A percentile compares a stretch with the other conserved stretches of the same genome.
These are phyloP conservation scores for Diplodia intermedia DNA, from an alignment of 2,329 filamentous ascomycete genomes.

Conservation along the genomic window DNA sequence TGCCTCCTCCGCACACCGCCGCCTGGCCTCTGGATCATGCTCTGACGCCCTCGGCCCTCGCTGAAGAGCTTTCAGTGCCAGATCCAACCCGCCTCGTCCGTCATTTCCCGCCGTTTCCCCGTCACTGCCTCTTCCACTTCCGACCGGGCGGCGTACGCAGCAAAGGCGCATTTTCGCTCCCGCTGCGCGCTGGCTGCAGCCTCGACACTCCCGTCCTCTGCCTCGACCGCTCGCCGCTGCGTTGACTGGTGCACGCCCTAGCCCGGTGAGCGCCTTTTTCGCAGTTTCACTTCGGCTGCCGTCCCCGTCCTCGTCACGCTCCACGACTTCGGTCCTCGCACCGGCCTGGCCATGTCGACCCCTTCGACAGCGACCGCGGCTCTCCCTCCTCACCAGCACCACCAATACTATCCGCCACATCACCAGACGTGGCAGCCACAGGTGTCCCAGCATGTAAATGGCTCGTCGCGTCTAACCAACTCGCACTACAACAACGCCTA, in stretches of 20 bases:
- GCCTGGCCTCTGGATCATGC: constrained; percentile 2
- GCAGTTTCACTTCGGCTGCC: constrained; percentile 27
- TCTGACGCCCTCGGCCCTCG: constrained; percentile 25
- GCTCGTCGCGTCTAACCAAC: constrained; percentile 34
- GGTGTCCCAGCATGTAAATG: constrained; percentile 34
- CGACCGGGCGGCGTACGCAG: constrained; percentile 24
- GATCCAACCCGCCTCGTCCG: constrained; percentile 29
- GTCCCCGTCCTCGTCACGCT: constrained; percentile 21
- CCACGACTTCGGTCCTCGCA: constrained; percentile 30
- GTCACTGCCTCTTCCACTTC: constrained; percentile 29
- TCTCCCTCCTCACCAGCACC: constrained; percentile 38
- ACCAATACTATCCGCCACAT: constrained; percentile 37
- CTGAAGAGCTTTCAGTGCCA: constrained; percentile 11
- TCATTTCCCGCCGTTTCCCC: constrained; percentile 33
- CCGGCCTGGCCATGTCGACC: constrained; percentile 48
- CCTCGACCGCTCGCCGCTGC: constrained; percentile 8
- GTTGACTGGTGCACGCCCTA: constrained; percentile 3
- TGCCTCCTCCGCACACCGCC: constrained; percentile 20
- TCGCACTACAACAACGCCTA: constrained; percentile 38
- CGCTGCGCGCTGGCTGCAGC: constrained; percentile 11
- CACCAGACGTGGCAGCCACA: constrained; percentile 35
- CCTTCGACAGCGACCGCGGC: constrained; percentile 54
- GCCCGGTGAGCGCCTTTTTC: constrained; percentile 2
- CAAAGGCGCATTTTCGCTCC: constrained; percentile 19
- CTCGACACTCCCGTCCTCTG: not conserved